Conservation (phyloP, 192 early-diverging fungal species). For the Coemansia sp. region DNA sequence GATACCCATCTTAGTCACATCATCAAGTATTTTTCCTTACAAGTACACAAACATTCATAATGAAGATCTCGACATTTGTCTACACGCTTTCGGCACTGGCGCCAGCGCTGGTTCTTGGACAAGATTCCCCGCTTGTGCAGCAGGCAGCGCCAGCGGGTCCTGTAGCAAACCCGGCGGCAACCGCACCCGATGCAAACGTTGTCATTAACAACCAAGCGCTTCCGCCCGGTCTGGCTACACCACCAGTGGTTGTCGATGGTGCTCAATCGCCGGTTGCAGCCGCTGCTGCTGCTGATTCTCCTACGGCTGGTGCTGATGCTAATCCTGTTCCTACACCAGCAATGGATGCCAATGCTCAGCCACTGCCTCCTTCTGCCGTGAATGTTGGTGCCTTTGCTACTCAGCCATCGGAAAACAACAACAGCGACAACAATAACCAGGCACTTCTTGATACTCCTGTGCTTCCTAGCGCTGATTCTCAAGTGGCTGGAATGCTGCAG, state of each 20-base stretch:
- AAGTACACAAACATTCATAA: constrained; percentile 11
- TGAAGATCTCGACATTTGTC: constrained; percentile 34
- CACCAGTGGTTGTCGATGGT: neutral
- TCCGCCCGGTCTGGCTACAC: constrained; percentile 1
- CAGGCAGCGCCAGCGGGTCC: constrained; percentile 6
- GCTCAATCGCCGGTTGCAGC: neutral
- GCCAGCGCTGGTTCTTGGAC: constrained; percentile 16
- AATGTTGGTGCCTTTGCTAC: neutral
- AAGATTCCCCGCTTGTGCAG: constrained; percentile 8
- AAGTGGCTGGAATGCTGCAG: neutral
- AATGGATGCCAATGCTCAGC: neutral
- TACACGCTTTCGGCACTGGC: constrained; percentile 27
- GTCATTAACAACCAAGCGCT: constrained; percentile 4
- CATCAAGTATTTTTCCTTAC: neutral
- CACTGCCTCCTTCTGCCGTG: neutral
- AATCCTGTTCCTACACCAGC: neutral
- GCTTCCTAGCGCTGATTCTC: neutral
- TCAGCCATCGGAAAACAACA: neutral
- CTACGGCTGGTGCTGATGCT: constrained; percentile 7
- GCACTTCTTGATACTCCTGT: neutral
- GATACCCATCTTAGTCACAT: no score
- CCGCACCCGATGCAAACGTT: constrained; percentile 10
- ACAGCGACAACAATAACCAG: neutral
- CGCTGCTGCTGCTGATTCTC: constrained; percentile 5
- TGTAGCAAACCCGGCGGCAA: constrained; percentile 8